Conservation (phyloP, 768 basidiomycete genomes). For the Suillus placidus region DNA sequence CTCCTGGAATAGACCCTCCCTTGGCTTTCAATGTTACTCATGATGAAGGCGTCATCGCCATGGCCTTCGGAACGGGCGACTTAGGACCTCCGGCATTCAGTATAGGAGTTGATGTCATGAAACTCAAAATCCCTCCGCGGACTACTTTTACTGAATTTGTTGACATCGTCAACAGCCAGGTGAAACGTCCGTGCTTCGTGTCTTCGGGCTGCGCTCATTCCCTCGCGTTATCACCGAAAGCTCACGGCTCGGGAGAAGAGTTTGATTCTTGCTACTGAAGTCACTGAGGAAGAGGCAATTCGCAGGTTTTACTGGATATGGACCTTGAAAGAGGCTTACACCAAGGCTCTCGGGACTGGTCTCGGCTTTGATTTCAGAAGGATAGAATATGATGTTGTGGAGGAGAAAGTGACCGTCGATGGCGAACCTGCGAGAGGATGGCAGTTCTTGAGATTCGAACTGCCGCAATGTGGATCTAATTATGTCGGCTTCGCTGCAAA, state of each 20-base stretch:
- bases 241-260: constrained; percentile 43
- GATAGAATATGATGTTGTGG: constrained; percentile 65
- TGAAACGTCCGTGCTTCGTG: constrained; percentile 25
- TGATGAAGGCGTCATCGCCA: constrained; percentile 71
- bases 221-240: constrained; percentile 27
- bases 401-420: constrained; percentile 61
- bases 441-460: constrained; percentile 65
- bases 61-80: constrained; percentile 53
- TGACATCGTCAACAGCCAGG: constrained; percentile 66
- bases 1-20: constrained; percentile 48
- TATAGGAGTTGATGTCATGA: constrained; percentile 85
- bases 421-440: constrained; percentile 59
- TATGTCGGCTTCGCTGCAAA: constrained; percentile 74
- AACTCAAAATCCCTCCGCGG: constrained; percentile 61
- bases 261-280: constrained; percentile 36
- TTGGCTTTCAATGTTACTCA: constrained; percentile 84
- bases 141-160: constrained; percentile 64
- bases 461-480: constrained; percentile 48
- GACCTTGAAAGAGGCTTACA: constrained; percentile 92
- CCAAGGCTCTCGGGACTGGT: constrained; percentile 83
- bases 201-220: constrained; percentile 14
- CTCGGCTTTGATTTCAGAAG: constrained; percentile 82
- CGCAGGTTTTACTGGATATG: constrained; percentile 78
- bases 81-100: constrained; percentile 58
- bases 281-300: constrained; percentile 54